Base-by-base conservation (phyloP, 768 basidiomycete genomes). In the Rhizopogon sp. region DNA sequence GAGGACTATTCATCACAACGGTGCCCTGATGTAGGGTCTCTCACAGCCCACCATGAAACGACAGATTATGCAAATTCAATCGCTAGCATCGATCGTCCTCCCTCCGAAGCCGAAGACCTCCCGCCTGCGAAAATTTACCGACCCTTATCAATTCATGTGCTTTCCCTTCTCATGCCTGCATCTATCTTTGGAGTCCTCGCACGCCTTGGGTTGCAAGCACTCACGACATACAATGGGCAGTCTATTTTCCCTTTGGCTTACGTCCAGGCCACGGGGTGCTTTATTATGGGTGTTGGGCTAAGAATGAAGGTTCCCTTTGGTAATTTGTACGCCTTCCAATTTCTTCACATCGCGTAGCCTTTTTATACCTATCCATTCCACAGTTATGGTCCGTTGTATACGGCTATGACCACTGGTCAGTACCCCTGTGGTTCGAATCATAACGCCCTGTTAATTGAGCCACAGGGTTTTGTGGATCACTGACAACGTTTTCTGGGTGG, bases 401-500 rank as follows among this genome's bases (percentile, higher is more conserved):
- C 87, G 2, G 91, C 90, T 20, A 66, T 93, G 11, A 91, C 93
- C 0, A 97, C 94, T 57, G 93, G 92, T 85, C 57, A 60, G 71
- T 63, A 46, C 52, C 29, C 45, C 35, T 29, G 16, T 7, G 10
- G 39, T 40, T 33, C 31, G 35, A 41, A 49, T 22, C 47, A 29
- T 50, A 37, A 43, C 31, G 58, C 50, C 39, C 11, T 43, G 31
- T 33, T 13, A 33, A 39, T 10, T 25, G 39, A 45, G 14, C 43
- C 28, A 49, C 56, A 87, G 94, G 93, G 13, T 93, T 98, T 69
- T 98, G 97, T 65, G 97, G 96, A 3, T 96, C 93, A 1, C 71
- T 98, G 62, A 99, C 97, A 9, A 98, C 94, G 2, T 98, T 98
- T 74, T 97, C 95, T 14, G 82, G 86, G 39, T 98, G 97, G 97